Conservation (phyloP, 1,284 basidiomycete genomes). For the Microbotryum intermedium region DNA sequence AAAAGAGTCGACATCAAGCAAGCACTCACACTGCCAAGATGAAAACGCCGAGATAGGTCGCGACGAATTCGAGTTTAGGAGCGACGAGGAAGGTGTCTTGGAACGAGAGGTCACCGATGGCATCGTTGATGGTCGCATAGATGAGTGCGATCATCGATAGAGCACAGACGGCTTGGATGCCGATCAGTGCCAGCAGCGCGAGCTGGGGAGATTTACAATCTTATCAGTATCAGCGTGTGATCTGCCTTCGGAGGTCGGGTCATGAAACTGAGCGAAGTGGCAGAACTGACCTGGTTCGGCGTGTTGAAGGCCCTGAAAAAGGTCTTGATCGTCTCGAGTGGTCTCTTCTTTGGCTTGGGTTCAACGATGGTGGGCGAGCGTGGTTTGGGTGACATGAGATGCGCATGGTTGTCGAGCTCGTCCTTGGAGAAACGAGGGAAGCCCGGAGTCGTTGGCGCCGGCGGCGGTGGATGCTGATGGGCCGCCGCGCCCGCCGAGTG, state of each 20-base stretch:
- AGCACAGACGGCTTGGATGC: conserved; percentile 10
- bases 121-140: conserved; percentile 13
- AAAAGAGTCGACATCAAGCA: neutral
- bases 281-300: conserved; percentile 14
- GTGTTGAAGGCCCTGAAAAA: conserved; percentile 19
- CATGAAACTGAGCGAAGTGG: neutral
- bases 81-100: conserved; percentile 5
- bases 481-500: too few species aligned
- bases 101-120: conserved; percentile 14
- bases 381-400: too few species aligned
- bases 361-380: too few species aligned
- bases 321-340: neutral
- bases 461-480: too few species aligned
- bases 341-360: too few species aligned
- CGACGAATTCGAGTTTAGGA: conserved; percentile 21
- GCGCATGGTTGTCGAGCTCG: too few species aligned
- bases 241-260: neutral
- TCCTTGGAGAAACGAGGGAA: too few species aligned
- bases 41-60: conserved; percentile 28
- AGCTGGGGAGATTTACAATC: conserved; percentile 4
- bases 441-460: too few species aligned
- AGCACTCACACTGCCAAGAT: conserved; percentile 26
- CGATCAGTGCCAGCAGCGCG: conserved; percentile 19
- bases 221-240: neutral
- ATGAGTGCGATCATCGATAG: conserved; percentile 22